phyloP scores from a whole-genome alignment of 192 early-diverging fungal species.

The Geranomyces variabilis region DNA sequence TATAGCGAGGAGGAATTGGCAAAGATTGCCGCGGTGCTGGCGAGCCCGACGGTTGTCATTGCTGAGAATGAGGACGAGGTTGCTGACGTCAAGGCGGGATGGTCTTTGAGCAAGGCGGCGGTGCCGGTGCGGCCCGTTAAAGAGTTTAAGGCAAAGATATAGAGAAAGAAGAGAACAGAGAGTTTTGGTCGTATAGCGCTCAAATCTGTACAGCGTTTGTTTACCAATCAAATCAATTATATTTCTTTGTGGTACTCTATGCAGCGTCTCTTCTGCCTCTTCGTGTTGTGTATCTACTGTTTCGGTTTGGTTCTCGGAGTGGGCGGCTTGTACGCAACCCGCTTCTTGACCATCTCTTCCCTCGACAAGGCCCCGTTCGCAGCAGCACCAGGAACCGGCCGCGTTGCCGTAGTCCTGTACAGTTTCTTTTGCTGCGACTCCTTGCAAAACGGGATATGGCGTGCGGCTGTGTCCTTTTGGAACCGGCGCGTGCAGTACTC shows the following conservation, averaged over 20 bases:
- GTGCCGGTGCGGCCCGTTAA: constrained; percentile 14
- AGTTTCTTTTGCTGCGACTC: constrained; percentile 45
- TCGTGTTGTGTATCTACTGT: too few species aligned
- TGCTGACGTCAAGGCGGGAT: constrained; percentile 31
- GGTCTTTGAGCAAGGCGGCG: constrained; percentile 18
- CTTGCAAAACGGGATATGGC: constrained; percentile 58
- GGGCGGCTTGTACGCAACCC: constrained; percentile 44
- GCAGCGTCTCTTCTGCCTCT: too few species aligned
- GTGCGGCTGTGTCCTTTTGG: constrained; percentile 50
- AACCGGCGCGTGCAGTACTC: constrained; percentile 52
- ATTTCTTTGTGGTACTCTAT: too few species aligned
- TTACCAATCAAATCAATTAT: too few species aligned
- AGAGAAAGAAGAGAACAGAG: too few species aligned
- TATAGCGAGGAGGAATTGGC: neutral
- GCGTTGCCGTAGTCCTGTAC: constrained; percentile 10
- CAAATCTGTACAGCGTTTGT: too few species aligned
- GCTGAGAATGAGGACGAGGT: constrained; percentile 5
- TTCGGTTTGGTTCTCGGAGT: constrained; percentile 21
- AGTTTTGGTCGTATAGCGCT: too few species aligned
- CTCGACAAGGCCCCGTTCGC: constrained; percentile 19
- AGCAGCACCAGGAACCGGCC: neutral
- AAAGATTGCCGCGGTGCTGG: neutral
- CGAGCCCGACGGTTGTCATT: neutral
- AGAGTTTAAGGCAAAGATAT: constrained; percentile 13
- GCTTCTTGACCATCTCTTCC: constrained; percentile 45